A percentile compares a stretch with the other conserved stretches of the same genome.
phyloP scores from a whole-genome alignment of 73 alveolate species.

The Paramecium octaurelia region DNA sequence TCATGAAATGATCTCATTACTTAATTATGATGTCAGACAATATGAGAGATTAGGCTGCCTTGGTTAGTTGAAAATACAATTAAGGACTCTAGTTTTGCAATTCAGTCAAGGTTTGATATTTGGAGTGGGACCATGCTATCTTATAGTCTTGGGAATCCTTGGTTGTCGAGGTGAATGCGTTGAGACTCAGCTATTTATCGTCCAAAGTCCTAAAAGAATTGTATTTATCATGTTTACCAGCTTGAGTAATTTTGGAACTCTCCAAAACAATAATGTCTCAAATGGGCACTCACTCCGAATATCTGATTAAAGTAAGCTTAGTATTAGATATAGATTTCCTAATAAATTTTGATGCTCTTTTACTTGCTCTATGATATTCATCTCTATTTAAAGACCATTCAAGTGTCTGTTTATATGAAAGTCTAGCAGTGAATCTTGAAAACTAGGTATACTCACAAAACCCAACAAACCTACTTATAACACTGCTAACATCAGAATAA shows the following conservation, averaged over 20 bases:
- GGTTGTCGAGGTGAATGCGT: neutral
- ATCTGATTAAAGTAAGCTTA: constrained; percentile 48
- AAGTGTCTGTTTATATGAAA: constrained; percentile 44
- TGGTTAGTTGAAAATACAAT: neutral
- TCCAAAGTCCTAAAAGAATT: constrained; percentile 24
- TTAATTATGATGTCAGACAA: constrained; percentile 18
- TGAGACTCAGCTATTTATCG: neutral
- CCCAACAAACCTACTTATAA: constrained; percentile 40
- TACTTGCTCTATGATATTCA: constrained; percentile 48
- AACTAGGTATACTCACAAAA: constrained; percentile 43
- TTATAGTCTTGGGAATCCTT: neutral
- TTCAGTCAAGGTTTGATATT: neutral
- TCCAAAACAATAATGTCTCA: constrained; percentile 42
- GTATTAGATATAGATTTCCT: constrained; percentile 44
- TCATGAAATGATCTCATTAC: neutral
- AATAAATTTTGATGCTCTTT: neutral
- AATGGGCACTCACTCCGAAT: constrained; percentile 48
- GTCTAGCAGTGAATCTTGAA: constrained; percentile 31
- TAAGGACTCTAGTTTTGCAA: neutral
- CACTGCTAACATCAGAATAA: constrained; percentile 33
- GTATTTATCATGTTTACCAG: neutral
- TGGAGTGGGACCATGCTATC: constrained; percentile 22
- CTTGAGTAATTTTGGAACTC: constrained; percentile 39
- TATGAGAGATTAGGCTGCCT: constrained; percentile 26
- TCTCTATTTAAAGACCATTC: constrained; percentile 22